Percentiles rank a stretch among this genome's conserved stretches.
phyloP scores from a whole-genome alignment of 371 early-diverging fungal species.

The Dichotomocladium elegans region DNA sequence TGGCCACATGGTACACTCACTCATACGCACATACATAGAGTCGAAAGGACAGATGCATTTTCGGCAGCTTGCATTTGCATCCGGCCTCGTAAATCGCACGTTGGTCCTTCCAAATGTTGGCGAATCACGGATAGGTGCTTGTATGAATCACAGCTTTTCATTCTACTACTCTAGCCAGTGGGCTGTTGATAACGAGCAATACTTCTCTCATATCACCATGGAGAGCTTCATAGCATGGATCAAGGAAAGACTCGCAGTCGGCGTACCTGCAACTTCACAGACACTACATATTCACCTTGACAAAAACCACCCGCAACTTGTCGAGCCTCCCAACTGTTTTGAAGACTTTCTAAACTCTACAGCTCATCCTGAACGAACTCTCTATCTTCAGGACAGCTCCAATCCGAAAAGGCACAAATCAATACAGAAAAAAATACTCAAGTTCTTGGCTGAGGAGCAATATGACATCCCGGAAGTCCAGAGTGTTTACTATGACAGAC shows the following conservation, averaged over 20 bases:
- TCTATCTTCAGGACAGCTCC: slow-evolving; percentile 16
- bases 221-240: slow-evolving; percentile 22
- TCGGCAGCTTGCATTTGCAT: slow-evolving; percentile 29
- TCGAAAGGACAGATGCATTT: slow-evolving; percentile 39
- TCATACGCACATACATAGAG: no score
- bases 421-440: slow-evolving; percentile 8
- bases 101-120: slow-evolving; percentile 32
- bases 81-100: slow-evolving; percentile 28
- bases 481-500: slow-evolving; percentile 27
- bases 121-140: slow-evolving; percentile 29
- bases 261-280: slow-evolving; percentile 12
- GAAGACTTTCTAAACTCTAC: slow-evolving; percentile 9
- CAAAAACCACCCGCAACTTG: slow-evolving; percentile 8
- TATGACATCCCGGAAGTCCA: slow-evolving; percentile 22
- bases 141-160: slow-evolving; percentile 21
- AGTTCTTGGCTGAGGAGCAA: slow-evolving; percentile 10
- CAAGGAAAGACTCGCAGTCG: slow-evolving; percentile 21
- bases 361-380: slow-evolving; percentile 8
- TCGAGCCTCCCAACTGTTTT: slow-evolving; percentile 12
- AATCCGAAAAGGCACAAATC: slow-evolving; percentile 5
- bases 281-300: slow-evolving; percentile 14
- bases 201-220: slow-evolving; percentile 25
- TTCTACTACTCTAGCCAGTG: slow-evolving; percentile 27
- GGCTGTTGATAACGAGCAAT: slow-evolving; percentile 12
- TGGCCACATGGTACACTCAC: no score